Percentiles rank a stretch among this genome's conserved stretches.
These are phyloP conservation scores for Fusarium sterilihyphosum DNA, from an alignment of 2,329 filamentous ascomycete species.

Conservation along the genomic window DNA sequence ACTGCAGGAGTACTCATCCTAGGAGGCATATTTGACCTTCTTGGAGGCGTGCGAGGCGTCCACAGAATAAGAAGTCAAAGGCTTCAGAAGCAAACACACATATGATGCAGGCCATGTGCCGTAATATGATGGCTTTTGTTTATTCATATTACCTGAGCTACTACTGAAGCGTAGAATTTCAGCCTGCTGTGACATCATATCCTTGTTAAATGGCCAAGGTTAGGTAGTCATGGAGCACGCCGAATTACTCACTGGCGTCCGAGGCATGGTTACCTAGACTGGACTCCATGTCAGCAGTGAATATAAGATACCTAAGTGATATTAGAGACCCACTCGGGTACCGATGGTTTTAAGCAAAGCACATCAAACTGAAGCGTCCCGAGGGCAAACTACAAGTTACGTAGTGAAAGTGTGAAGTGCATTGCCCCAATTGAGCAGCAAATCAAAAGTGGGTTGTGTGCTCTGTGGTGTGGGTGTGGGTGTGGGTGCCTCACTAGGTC, in stretches of 20 bases:
- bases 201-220: not conserved
- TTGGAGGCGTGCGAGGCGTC: not conserved
- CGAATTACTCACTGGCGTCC: not conserved
- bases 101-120: not conserved
- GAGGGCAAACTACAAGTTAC: slow-evolving; percentile 16
- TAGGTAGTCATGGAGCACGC: not conserved
- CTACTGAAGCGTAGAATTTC: not conserved
- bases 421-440: not conserved
- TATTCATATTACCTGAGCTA: not conserved
- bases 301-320: not conserved
- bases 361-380: slow-evolving; percentile 2
- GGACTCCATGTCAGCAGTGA: slow-evolving; percentile 1
- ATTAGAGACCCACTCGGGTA: slow-evolving; percentile 23
- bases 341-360: not conserved
- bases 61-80: not conserved
- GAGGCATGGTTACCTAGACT: not conserved
- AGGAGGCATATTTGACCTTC: not conserved
- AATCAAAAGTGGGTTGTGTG: slow-evolving; percentile 25
- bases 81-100: not conserved
- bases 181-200: not conserved
- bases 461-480: not conserved
- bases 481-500: slow-evolving; percentile 34
- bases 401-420: slow-evolving; percentile 14
- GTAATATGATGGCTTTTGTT: not conserved
- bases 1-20: not conserved